These are phyloP conservation scores for Nymphaea thermarum DNA, from an alignment of 164 flowering plant species.

Conservation along the genomic window DNA sequence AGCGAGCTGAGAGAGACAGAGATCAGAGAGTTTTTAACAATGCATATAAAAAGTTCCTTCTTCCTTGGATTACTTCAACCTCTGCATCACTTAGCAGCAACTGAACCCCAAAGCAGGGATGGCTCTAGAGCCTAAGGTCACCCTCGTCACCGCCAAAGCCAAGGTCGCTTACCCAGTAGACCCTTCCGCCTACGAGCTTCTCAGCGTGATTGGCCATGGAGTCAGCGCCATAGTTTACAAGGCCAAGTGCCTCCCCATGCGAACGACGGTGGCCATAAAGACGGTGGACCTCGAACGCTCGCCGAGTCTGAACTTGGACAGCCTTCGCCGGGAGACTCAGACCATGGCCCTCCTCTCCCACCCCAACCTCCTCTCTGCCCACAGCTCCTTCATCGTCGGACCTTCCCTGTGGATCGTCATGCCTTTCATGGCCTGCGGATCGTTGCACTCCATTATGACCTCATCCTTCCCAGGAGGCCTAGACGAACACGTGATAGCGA, in stretches of 20 bases:
- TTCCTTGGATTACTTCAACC: neutral
- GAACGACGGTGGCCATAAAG: constrained; percentile 49
- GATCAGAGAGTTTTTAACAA: neutral
- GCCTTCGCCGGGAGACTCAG: constrained; percentile 46
- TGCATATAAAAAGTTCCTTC: neutral
- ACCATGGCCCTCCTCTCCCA: constrained; percentile 63
- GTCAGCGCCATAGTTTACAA: constrained; percentile 62
- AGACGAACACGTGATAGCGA: constrained; percentile 46
- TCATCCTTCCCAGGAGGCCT: constrained; percentile 55
- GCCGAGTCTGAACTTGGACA: constrained; percentile 29
- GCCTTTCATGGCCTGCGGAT: constrained; percentile 90
- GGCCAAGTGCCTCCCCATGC: constrained; percentile 44
- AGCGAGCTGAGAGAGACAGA: neutral
- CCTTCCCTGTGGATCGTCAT: constrained; percentile 78
- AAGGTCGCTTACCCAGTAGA: constrained; percentile 43
- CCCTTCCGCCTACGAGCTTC: constrained; percentile 31
- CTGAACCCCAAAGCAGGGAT: constrained; percentile 5
- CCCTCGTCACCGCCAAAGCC: constrained; percentile 1
- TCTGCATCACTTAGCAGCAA: neutral
- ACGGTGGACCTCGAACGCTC: constrained; percentile 59
- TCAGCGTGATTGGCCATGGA: constrained; percentile 55
- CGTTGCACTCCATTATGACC: constrained; percentile 60
- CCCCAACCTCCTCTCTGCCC: constrained; percentile 68
- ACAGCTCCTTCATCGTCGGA: constrained; percentile 64
- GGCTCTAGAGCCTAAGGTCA: constrained; percentile 14